Conservation (phyloP, 1,284 basidiomycete species). For the Hortiboletus rubellus region DNA sequence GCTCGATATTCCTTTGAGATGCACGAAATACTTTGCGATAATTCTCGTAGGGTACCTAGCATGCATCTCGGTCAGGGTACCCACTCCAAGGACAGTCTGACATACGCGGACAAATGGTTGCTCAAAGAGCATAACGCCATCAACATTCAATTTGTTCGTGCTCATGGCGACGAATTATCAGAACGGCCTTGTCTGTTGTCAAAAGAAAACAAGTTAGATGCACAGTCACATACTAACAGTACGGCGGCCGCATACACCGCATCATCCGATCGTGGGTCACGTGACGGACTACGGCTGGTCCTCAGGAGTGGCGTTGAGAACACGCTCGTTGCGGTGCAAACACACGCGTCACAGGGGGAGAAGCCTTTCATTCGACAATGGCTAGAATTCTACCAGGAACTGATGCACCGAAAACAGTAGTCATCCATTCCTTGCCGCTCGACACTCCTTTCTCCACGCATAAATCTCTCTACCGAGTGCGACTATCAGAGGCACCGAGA, state of each 20-base stretch:
- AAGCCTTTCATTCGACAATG: slow-evolving; percentile 10
- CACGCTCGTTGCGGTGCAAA: slow-evolving; percentile 21
- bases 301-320: neutral
- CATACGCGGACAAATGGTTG: slow-evolving; percentile 80
- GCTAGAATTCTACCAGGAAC: slow-evolving; percentile 12
- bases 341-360: slow-evolving; percentile 9
- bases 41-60: slow-evolving; percentile 82
- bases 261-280: slow-evolving; percentile 29
- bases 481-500: slow-evolving; percentile 79
- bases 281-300: slow-evolving; percentile 16
- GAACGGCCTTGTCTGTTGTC: slow-evolving; percentile 12
- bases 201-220: neutral
- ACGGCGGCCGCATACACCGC: neutral
- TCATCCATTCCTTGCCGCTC: slow-evolving; percentile 23
- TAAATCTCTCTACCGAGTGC: slow-evolving; percentile 69
- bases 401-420: neutral
- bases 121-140: slow-evolving; percentile 84
- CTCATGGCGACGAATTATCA: slow-evolving; percentile 36
- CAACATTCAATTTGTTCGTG: slow-evolving; percentile 58
- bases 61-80: slow-evolving; percentile 14
- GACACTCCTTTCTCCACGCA: slow-evolving; percentile 49
- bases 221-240: too few relatives aligned
- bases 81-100: slow-evolving; percentile 13
- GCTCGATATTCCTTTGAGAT: slow-evolving; percentile 77
- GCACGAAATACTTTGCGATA: slow-evolving; percentile 82